Evolutionary conservation across 2,329 filamentous ascomycete species (phyloP), one percentile per base, ranked within the genome.

Genomic region (Nakataea oryzae): DNA sequence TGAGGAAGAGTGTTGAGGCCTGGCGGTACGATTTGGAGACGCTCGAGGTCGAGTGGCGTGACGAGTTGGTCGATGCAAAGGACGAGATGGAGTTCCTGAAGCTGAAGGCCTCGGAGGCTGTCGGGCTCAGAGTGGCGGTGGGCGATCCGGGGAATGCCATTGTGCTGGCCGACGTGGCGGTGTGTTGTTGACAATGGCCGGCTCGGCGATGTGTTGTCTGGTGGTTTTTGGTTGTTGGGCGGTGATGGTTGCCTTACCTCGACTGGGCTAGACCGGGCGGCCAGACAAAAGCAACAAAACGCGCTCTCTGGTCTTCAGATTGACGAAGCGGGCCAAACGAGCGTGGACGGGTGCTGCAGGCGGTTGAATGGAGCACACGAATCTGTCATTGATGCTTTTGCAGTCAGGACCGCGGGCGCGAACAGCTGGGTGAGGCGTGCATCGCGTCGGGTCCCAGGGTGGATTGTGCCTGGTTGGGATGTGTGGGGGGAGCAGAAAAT

Each of bases 11-110:
- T 66, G 95, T 93, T 8, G 92, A 96, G 34, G 95, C 90, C 77
- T 96, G 92, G 67, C 93, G 91, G 77, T 97, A 97, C 32, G 89
- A 89, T 75, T 95, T 95, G 67, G 93, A 95, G 70, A 96, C 89
- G 70, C 90, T 85, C 59, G 85, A 87, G 57, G 86, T 81, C 50
- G 81, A 81, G 61, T 86, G 84, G 61, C 87, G 86, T 55, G 82
- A 76, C 28, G 81, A 77, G 30, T 79, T 84, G 64, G 90, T 89
- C 62, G 85, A 85, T 55, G 87, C 85, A 62, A 85, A 76, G 34
- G 69, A 71, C 6, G 80, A 69, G 24, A 74, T 67, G 26, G 90
- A 90, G 62, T 85, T 84, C 55, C 87, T 84, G 62, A 84, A 74
- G 58, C 78, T 70, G 68, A 65, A 74, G 72, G 68, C 79, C 74